Percentiles rank a stretch among this genome's conserved stretches.
These are phyloP conservation scores for Bipolaris gigantea DNA, from an alignment of 2,329 filamentous ascomycete species.

Conservation along the genomic window DNA sequence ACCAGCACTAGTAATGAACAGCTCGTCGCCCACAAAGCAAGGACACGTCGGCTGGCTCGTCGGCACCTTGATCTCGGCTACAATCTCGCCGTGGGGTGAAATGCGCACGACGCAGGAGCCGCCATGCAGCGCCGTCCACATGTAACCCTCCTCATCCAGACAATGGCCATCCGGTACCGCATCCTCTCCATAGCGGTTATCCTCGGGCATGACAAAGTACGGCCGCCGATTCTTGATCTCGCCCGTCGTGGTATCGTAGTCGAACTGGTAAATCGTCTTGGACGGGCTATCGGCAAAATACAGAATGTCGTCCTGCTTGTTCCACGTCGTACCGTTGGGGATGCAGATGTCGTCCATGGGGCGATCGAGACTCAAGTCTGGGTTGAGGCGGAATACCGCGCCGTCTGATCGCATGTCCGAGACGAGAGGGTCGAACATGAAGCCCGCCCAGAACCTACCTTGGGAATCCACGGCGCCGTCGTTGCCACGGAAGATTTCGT, in stretches of 20 bases:
- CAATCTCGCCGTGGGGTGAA: constrained; percentile 66
- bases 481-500: constrained; percentile 65
- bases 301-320: constrained; percentile 69
- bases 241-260: constrained; percentile 69
- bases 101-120: constrained; percentile 75
- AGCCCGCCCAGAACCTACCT: constrained; percentile 82
- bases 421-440: constrained; percentile 77
- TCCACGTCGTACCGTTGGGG: constrained; percentile 85
- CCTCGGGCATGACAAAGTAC: constrained; percentile 70
- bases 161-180: constrained; percentile 79
- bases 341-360: constrained; percentile 69
- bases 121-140: constrained; percentile 89
- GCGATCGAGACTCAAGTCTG: constrained; percentile 60
- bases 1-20: constrained; percentile 77
- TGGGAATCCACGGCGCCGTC: constrained; percentile 80
- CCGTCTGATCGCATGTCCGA: constrained; percentile 63
- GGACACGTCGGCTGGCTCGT: constrained; percentile 81
- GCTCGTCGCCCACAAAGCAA: constrained; percentile 71
- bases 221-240: constrained; percentile 68
- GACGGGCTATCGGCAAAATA: constrained; percentile 81
- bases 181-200: constrained; percentile 49
- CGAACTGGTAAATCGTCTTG: constrained; percentile 70
- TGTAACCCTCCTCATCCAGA: constrained; percentile 78
- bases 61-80: constrained; percentile 75
- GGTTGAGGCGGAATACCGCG: constrained; percentile 71